A percentile compares a stretch with the other conserved stretches of the same genome.
Conservation (phyloP, 129 eudicot species). For the Arctium lappa region DNA sequence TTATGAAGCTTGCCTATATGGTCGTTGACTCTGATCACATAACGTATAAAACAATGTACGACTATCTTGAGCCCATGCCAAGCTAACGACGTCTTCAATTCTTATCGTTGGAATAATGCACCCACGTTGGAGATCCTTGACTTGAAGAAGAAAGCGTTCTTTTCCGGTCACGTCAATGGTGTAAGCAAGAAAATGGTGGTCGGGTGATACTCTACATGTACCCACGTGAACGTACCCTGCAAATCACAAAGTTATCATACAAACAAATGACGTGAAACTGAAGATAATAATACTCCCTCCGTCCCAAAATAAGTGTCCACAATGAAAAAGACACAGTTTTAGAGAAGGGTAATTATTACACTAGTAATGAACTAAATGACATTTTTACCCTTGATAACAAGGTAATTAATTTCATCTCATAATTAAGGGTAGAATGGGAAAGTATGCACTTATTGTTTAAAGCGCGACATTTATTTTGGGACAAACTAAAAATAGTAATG, state of each 20-base stretch:
- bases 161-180: slow-evolving; percentile 70
- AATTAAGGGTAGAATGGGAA: no score
- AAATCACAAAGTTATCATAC: no score
- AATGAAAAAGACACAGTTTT: no score
- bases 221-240: slow-evolving; percentile 94
- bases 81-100: slow-evolving; percentile 75
- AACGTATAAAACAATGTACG: slow-evolving; percentile 67
- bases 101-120: slow-evolving; percentile 32
- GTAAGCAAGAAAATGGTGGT: slow-evolving; percentile 80
- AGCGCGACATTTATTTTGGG: no score
- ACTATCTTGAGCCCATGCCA: slow-evolving; percentile 91
- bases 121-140: slow-evolving; percentile 63
- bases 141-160: slow-evolving; percentile 67
- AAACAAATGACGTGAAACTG: background rate
- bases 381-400: no score
- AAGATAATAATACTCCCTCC: background rate
- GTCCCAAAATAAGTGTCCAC: background rate
- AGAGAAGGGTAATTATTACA: no score
- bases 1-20: slow-evolving; percentile 60
- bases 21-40: slow-evolving; percentile 78
- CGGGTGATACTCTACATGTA: slow-evolving; percentile 88
- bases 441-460: no score
- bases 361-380: no score
- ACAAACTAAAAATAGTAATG: no score
- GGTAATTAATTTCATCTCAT: no score